These are phyloP conservation scores for Xylariomycetidae sp. DNA, from an alignment of 2,329 filamentous ascomycete genomes.

Conservation along the genomic window DNA sequence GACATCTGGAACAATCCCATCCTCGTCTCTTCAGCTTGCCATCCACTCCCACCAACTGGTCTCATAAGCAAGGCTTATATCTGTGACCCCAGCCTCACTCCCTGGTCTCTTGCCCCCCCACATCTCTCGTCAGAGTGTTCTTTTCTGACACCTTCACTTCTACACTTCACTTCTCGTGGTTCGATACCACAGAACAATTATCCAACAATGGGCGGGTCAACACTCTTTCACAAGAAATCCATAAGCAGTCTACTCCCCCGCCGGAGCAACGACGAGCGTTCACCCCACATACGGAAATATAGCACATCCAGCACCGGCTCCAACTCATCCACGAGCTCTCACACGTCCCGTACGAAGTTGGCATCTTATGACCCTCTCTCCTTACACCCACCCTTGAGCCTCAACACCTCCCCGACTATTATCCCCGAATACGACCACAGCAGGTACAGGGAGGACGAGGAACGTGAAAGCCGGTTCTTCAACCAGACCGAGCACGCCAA, in stretches of 20 bases:
- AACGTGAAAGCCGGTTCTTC: slow-evolving; percentile 21
- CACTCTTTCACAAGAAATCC: slow-evolving; percentile 25
- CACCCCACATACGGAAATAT: slow-evolving; percentile 18
- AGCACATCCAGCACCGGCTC: slow-evolving; percentile 25
- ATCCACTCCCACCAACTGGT: too few species aligned
- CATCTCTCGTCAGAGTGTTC: too few species aligned
- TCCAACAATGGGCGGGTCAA: slow-evolving; percentile 12
- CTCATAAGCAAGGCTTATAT: too few species aligned
- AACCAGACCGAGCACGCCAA: slow-evolving; percentile 15
- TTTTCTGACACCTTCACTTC: too few species aligned
- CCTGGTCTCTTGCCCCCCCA: too few species aligned
- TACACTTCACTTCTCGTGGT: too few species aligned
- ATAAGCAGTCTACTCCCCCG: too few species aligned
- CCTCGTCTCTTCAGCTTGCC: too few species aligned
- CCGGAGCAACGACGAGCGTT: slow-evolving; percentile 14
- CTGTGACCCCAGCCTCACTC: too few species aligned
- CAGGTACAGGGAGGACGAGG: slow-evolving; percentile 18
- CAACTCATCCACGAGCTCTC: slow-evolving; percentile 18
- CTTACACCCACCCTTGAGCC: slow-evolving; percentile 24
- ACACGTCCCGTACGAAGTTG: slow-evolving; percentile 7
- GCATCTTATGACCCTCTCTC: slow-evolving; percentile 24
- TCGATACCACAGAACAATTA: slow-evolving; percentile 6
- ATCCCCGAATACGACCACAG: slow-evolving; percentile 21
- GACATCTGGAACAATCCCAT: too few species aligned
- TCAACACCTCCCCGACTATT: slow-evolving; percentile 26